Evolutionary conservation across 192 early-diverging fungal genomes (phyloP).

Genomic region (Phlyctochytrium planicorne): DNA sequence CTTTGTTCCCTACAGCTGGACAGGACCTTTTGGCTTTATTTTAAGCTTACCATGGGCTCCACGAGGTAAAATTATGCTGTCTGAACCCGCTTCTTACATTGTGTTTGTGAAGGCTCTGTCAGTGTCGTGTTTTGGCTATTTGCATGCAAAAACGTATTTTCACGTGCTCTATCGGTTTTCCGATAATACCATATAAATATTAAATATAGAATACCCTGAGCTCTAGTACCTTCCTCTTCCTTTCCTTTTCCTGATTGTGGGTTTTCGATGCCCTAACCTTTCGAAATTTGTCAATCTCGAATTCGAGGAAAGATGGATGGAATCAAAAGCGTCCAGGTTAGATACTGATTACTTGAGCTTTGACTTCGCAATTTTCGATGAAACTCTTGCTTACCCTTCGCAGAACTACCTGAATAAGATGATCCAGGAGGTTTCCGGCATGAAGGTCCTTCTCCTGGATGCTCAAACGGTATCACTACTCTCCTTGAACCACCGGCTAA

Average conservation of each 20-base stretch:
- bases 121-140: conserved; percentile 23
- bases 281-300: too few species aligned
- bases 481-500: not conserved
- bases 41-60: conserved; percentile 25
- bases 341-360: not conserved
- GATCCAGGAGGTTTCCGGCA: conserved; percentile 84
- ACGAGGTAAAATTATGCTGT: conserved; percentile 8
- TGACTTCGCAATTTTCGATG: not conserved
- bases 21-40: conserved; percentile 15
- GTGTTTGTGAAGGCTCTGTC: conserved; percentile 14
- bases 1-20: conserved; percentile 15
- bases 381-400: not conserved
- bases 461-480: conserved; percentile 71
- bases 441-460: conserved; percentile 97
- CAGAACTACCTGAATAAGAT: conserved; percentile 94
- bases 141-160: conserved; percentile 20
- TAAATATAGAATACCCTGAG: too few species aligned
- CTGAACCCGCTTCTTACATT: not conserved
- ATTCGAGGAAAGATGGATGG: not conserved
- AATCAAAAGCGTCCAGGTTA: not conserved
- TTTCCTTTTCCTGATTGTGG: too few species aligned
- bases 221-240: too few species aligned
- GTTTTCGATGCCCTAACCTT: too few species aligned
- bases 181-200: too few species aligned
- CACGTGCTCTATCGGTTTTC: not conserved